phyloP scores from a whole-genome alignment of 257 asterid genomes.

The Misopates orontium region DNA sequence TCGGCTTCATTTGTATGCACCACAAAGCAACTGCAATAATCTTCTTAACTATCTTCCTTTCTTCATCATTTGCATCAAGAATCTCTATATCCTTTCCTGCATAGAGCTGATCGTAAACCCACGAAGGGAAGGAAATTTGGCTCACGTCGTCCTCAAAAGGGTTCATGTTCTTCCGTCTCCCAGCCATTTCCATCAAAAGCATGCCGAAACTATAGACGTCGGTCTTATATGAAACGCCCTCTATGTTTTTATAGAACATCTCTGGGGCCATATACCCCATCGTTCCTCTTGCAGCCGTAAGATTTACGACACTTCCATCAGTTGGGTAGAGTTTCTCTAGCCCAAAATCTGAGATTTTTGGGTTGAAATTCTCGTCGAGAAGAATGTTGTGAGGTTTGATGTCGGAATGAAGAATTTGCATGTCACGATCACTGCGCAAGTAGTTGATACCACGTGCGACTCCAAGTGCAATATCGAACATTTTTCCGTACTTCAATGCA shows the following conservation, averaged over 20 bases:
- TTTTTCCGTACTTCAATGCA: slow-evolving; percentile 38
- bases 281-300: slow-evolving; percentile 46
- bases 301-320: slow-evolving; percentile 17
- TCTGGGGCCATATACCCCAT: slow-evolving; percentile 51
- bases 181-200: slow-evolving; percentile 44
- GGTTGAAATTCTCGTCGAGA: slow-evolving; percentile 38
- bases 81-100: slow-evolving; percentile 39
- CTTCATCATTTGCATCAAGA: slow-evolving; percentile 36
- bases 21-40: slow-evolving; percentile 45
- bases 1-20: slow-evolving; percentile 54
- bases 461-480: slow-evolving; percentile 43
- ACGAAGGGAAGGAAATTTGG: slow-evolving; percentile 47
- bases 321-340: slow-evolving; percentile 36
- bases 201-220: slow-evolving; percentile 51
- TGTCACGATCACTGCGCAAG: slow-evolving; percentile 42
- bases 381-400: slow-evolving; percentile 43
- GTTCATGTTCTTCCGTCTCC: slow-evolving; percentile 38
- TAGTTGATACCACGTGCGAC: slow-evolving; percentile 48
- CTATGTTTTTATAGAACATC: slow-evolving; percentile 42
- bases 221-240: slow-evolving; percentile 41
- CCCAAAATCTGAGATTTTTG: slow-evolving; percentile 46
- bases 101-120: slow-evolving; percentile 40
- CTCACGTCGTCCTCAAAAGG: slow-evolving; percentile 36
- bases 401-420: slow-evolving; percentile 48
- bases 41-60: slow-evolving; percentile 36